A percentile compares a stretch with the other conserved stretches of the same genome.
phyloP scores from a whole-genome alignment of 1,284 basidiomycete genomes.

The Microbotryomycetes sp. region DNA sequence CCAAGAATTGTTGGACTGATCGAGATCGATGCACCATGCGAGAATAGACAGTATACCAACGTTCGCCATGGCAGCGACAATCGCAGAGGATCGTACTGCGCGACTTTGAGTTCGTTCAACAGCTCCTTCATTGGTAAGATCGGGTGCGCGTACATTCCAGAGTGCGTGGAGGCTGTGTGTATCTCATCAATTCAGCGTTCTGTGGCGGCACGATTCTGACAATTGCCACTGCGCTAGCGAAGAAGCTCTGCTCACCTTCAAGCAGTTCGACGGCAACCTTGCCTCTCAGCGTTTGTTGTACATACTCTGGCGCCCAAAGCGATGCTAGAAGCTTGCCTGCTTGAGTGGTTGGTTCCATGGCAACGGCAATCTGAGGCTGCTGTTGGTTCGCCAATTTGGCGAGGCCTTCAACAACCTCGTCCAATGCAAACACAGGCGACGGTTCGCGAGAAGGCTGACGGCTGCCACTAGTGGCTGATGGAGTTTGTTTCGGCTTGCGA shows the following conservation, averaged over 20 bases:
- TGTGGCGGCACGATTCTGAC: not conserved
- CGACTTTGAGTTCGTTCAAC: not conserved
- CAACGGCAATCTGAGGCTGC: too few relatives aligned
- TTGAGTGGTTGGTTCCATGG: too few relatives aligned
- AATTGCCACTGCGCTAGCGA: too few relatives aligned
- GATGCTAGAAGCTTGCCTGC: too few relatives aligned
- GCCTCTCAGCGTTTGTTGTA: not conserved
- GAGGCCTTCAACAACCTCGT: too few relatives aligned
- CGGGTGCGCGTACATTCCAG: not conserved
- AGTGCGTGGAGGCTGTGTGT: not conserved
- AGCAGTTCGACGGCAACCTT: not conserved
- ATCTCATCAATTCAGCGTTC: not conserved
- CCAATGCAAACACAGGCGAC: not conserved
- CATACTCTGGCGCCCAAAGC: not conserved
- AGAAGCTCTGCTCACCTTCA: not conserved
- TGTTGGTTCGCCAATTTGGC: too few relatives aligned
- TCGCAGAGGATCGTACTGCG: not conserved
- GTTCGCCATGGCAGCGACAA: not conserved
- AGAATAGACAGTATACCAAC: not conserved
- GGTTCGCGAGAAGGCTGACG: not conserved
- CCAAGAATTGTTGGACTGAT: not conserved
- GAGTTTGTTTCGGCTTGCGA: not conserved
- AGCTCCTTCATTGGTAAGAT: not conserved
- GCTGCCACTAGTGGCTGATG: not conserved
- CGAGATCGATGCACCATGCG: not conserved